Base-by-base conservation (phyloP, 257 asterid species). In the Salvia rosmarinus region DNA sequence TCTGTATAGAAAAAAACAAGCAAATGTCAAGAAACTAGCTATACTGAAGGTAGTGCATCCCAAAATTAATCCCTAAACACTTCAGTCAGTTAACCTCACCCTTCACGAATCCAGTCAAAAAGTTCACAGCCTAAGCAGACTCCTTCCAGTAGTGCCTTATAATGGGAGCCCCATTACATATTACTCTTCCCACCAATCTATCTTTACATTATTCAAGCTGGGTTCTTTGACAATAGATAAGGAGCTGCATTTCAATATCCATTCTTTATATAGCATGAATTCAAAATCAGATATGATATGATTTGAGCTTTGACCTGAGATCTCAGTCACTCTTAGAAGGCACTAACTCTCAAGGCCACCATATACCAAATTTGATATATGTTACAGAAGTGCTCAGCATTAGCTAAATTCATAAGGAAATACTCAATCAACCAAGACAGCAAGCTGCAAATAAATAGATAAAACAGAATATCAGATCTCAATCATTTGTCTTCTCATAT, bases 1-100 rank as follows among this genome's bases (percentile, higher is more conserved):
- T 86, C 99, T 95, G 91, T 13, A 56, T 42, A 73, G 58, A 69
- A 63, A 70, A 54, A 54, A 52, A 62, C 59, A 61, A 79, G 63
- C 50, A 23, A 70, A 9, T 59, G 58, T 64, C 64, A 70, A 51
- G 57, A 43, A 67, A 75, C 52, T 28, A 56, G 30, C 28, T 60
- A 56, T 32, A 42, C 16, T 52, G 5, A 30, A 70, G n/a, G 43
- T 64, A 75, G 40, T 20, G 60, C 58, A 39, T 16, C 39, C 3
- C n/a, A 10, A 67, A 37, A 57, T 8, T 51, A 77, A 46, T 9
- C 20, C 39, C 62, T 25, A 42, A 60, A 71, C 56, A 73, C 57
- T 28, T 42, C 14, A 30, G 20, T 72, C 66, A 52, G 28, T 35
- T 20, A 34, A 39, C 63, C 62, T 35, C 55, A 54, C 42, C 49